These are phyloP conservation scores for Syncephalis fuscata DNA, from an alignment of 371 early-diverging fungal genomes.

Conservation along the genomic window DNA sequence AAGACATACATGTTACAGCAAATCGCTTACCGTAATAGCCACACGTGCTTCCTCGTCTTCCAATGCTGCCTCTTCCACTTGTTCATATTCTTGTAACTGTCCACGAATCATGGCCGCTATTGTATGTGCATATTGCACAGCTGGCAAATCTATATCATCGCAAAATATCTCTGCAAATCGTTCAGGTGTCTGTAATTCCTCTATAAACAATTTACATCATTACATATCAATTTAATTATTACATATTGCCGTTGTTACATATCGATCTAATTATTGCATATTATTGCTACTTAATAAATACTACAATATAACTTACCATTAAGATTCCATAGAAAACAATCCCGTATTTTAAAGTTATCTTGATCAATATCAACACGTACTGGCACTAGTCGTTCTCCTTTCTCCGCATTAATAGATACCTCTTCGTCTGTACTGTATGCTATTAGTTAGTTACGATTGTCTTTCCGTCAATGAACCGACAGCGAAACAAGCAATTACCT, in stretches of 20 bases:
- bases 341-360: constrained; percentile 67
- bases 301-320: constrained; percentile 28
- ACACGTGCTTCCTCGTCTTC: constrained; percentile 14
- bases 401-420: constrained; percentile 33
- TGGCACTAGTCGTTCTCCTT: constrained; percentile 62
- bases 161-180: constrained; percentile 81
- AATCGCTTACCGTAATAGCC: constrained; percentile 13
- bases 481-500: constrained; percentile 4
- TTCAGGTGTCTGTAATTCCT: constrained; percentile 75
- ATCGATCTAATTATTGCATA: too few species aligned
- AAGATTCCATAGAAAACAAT: constrained; percentile 87
- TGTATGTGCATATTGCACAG: constrained; percentile 27
- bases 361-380: constrained; percentile 80
- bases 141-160: constrained; percentile 56
- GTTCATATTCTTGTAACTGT: constrained; percentile 33
- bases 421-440: constrained; percentile 11
- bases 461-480: not conserved
- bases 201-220: too few species aligned
- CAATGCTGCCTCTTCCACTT: constrained; percentile 13
- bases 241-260: too few species aligned
- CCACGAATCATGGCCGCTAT: constrained; percentile 74
- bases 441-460: not conserved
- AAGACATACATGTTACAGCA: not conserved
- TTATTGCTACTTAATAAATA: too few species aligned
- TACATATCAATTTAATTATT: too few species aligned